Evolutionary conservation across 2,329 filamentous ascomycete species (phyloP).

Genomic region (Fusarium armeniacum): DNA sequence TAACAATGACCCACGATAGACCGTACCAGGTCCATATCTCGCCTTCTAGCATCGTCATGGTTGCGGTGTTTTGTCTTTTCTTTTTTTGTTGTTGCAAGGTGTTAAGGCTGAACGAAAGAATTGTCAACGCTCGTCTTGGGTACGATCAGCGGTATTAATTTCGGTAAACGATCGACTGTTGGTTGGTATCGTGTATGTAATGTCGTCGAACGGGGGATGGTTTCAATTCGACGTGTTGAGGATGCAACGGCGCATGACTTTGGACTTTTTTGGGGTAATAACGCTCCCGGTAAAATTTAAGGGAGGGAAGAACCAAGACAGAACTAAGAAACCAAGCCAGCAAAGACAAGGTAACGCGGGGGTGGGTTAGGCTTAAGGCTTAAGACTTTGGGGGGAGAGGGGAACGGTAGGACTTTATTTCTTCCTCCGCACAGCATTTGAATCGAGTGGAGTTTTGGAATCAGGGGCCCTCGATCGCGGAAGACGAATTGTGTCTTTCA

Average conservation of each 20-base stretch:
- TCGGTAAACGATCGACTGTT: conserved; percentile 14
- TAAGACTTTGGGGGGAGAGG: neutral
- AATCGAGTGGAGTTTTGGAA: conserved; percentile 21
- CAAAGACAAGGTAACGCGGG: conserved; percentile 35
- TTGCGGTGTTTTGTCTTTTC: conserved; percentile 3
- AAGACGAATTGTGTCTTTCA: conserved; percentile 1
- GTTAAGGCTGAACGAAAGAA: neutral
- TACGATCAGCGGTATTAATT: conserved; percentile 11
- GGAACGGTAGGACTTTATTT: conserved; percentile 31
- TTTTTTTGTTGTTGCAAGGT: neutral
- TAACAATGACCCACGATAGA: conserved; percentile 57
- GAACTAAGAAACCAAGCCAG: conserved; percentile 1
- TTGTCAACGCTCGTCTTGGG: conserved; percentile 2
- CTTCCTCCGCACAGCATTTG: conserved; percentile 14
- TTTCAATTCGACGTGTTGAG: conserved; percentile 32
- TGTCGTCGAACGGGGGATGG: conserved; percentile 1
- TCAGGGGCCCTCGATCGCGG: conserved; percentile 5
- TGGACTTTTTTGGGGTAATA: neutral
- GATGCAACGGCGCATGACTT: conserved; percentile 39
- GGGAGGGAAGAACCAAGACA: neutral
- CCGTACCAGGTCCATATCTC: conserved; percentile 64
- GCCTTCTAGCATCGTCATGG: conserved; percentile 52
- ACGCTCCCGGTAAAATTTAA: neutral
- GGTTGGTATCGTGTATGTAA: neutral
- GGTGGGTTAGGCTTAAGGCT: conserved; percentile 30